Evolutionary conservation across 305 asterid genomes (phyloP).

Genomic region (Andrographis paniculata): DNA sequence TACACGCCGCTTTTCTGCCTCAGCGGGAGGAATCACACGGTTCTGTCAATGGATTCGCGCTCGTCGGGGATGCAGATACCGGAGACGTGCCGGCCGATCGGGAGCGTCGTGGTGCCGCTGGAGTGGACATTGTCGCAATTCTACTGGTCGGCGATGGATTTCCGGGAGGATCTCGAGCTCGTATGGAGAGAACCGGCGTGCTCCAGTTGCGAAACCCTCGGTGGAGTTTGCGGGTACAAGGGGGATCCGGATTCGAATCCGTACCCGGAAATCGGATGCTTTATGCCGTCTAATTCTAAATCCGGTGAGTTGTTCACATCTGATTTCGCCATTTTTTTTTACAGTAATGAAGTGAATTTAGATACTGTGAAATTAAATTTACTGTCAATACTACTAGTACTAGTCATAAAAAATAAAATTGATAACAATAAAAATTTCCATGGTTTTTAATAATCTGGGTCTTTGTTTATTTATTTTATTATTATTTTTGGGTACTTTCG

Average conservation of each 20-base stretch:
- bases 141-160: slow-evolving; percentile 33
- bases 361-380: too few relatives aligned
- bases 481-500: too few relatives aligned
- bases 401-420: too few relatives aligned
- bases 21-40: slow-evolving; percentile 30
- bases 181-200: slow-evolving; percentile 50
- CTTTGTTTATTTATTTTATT: too few relatives aligned
- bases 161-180: slow-evolving; percentile 38
- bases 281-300: slow-evolving; percentile 18
- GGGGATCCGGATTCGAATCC: slow-evolving; percentile 18
- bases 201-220: slow-evolving; percentile 33
- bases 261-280: slow-evolving; percentile 28
- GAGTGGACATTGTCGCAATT: slow-evolving; percentile 28
- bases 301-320: slow-evolving; percentile 22
- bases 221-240: slow-evolving; percentile 42
- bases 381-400: too few relatives aligned
- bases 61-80: slow-evolving; percentile 16
- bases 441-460: too few relatives aligned
- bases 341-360: not conserved
- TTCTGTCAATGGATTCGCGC: slow-evolving; percentile 27
- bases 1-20: slow-evolving; percentile 31
- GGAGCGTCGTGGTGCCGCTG: slow-evolving; percentile 29
- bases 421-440: too few relatives aligned
- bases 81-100: slow-evolving; percentile 27
- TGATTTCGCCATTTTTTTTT: not conserved